phyloP scores from a whole-genome alignment of 768 basidiomycete species.

The Trametes maxima region DNA sequence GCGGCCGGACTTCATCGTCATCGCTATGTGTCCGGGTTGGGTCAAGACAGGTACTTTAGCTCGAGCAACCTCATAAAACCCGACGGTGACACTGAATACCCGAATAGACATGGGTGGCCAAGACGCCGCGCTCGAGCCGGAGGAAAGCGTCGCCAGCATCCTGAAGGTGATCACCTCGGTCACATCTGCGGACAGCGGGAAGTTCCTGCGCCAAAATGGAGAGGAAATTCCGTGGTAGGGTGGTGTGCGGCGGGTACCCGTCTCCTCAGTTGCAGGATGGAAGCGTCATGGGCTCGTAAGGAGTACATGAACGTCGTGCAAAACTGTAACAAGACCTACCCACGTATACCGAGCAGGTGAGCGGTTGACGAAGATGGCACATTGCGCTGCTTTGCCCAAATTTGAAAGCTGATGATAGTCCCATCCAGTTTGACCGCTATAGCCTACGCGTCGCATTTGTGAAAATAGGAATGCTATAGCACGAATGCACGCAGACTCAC shows the following conservation, averaged over 20 bases:
- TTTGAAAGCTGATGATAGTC: too few species aligned
- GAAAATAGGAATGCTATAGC: too few species aligned
- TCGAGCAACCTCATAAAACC: background rate
- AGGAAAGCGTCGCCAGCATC: conserved; percentile 14
- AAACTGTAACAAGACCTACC: too few species aligned
- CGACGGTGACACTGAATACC: background rate
- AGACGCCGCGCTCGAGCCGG: conserved; percentile 6
- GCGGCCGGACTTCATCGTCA: conserved; percentile 34
- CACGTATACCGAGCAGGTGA: too few species aligned
- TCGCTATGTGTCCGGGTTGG: conserved; percentile 41
- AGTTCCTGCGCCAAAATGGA: conserved; percentile 15
- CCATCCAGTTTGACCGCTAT: too few species aligned
- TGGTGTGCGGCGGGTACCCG: background rate
- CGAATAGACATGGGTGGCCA: conserved; percentile 15
- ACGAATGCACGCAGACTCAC: too few species aligned
- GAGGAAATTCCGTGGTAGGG: conserved; percentile 20
- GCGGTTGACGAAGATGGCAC: too few species aligned
- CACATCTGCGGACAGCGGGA: conserved; percentile 6
- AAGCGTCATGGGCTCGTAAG: background rate
- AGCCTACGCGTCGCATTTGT: too few species aligned
- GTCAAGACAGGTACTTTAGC: conserved; percentile 33
- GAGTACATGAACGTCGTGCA: background rate
- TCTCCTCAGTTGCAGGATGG: background rate
- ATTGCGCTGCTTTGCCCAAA: too few species aligned
- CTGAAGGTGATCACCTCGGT: conserved; percentile 11